phyloP scores from a whole-genome alignment of 1,284 basidiomycete genomes.

The Puccinia polysora region DNA sequence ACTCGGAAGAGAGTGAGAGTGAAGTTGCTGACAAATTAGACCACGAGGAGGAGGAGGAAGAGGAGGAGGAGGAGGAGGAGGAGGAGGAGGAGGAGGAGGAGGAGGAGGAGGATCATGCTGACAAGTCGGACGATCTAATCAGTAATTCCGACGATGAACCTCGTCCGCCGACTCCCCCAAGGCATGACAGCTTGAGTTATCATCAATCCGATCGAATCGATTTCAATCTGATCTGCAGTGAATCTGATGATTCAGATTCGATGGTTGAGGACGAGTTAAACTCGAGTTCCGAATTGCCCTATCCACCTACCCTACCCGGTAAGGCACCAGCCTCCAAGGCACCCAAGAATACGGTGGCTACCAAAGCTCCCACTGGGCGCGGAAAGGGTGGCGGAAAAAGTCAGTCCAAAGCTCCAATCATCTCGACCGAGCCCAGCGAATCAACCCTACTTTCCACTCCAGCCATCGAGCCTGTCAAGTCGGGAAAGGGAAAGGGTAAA shows the following conservation, averaged over 20 bases:
- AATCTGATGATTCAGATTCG: slow-evolving; percentile 34
- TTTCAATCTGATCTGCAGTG: slow-evolving; percentile 11
- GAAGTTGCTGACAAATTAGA: slow-evolving; percentile 32
- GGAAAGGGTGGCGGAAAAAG: slow-evolving; percentile 14
- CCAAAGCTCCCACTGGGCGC: slow-evolving; percentile 1
- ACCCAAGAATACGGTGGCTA: slow-evolving; percentile 25
- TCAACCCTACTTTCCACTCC: not conserved
- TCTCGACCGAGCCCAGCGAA: not conserved
- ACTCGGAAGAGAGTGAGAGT: not conserved
- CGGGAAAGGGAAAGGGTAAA: slow-evolving; percentile 14
- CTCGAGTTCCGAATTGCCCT: slow-evolving; percentile 22
- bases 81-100: not conserved
- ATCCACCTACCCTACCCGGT: not conserved
- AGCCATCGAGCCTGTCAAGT: not conserved
- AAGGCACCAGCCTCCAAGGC: slow-evolving; percentile 31
- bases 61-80: slow-evolving; percentile 27
- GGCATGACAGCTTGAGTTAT: not conserved
- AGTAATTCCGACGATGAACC: slow-evolving; percentile 34
- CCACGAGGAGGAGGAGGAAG: slow-evolving; percentile 43
- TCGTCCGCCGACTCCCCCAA: slow-evolving; percentile 31
- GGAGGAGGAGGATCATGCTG: too few species aligned
- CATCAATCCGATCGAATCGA: not conserved
- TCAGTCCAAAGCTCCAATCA: not conserved
- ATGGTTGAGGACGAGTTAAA: slow-evolving; percentile 21
- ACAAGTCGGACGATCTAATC: slow-evolving; percentile 6